phyloP scores from a whole-genome alignment of 1,284 basidiomycete species.

The Pseudozyma pruni region DNA sequence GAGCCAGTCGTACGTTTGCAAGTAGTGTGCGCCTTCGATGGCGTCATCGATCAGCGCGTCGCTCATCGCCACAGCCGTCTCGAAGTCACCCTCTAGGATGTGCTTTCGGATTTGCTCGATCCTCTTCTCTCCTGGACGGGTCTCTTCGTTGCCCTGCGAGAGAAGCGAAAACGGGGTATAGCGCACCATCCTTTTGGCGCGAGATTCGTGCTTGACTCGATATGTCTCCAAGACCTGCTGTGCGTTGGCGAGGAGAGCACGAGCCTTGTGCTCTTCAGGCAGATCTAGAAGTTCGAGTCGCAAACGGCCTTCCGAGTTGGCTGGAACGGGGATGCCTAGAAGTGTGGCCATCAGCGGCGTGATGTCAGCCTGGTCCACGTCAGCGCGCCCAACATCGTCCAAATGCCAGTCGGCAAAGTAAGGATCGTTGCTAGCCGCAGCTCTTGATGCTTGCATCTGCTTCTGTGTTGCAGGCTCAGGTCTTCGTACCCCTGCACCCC shows the following conservation, averaged over 20 bases:
- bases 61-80: constrained; percentile 72
- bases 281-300: constrained; percentile 65
- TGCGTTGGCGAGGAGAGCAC: constrained; percentile 78
- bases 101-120: constrained; percentile 66
- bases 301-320: constrained; percentile 68
- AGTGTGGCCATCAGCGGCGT: constrained; percentile 76
- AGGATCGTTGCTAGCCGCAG: constrained; percentile 20
- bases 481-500: constrained; percentile 76
- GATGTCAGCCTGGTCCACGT: constrained; percentile 86
- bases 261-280: constrained; percentile 71
- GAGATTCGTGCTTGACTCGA: constrained; percentile 74
- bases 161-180: constrained; percentile 49
- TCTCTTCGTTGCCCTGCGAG: constrained; percentile 1
- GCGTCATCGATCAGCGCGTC: constrained; percentile 73
- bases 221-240: constrained; percentile 84
- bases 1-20: constrained; percentile 84
- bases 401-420: constrained; percentile 61
- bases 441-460: constrained; percentile 11
- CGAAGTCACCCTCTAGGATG: constrained; percentile 70
- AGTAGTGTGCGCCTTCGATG: constrained; percentile 79
- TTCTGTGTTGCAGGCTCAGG: constrained; percentile 12
- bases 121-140: constrained; percentile 68
- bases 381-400: constrained; percentile 40
- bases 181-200: constrained; percentile 41
- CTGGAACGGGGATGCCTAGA: constrained; percentile 57